Evolutionary conservation across 805 yeast species (phyloP), one percentile per base, ranked within the genome.

Genomic region (Wickerhamomyces strasburgensis): DNA sequence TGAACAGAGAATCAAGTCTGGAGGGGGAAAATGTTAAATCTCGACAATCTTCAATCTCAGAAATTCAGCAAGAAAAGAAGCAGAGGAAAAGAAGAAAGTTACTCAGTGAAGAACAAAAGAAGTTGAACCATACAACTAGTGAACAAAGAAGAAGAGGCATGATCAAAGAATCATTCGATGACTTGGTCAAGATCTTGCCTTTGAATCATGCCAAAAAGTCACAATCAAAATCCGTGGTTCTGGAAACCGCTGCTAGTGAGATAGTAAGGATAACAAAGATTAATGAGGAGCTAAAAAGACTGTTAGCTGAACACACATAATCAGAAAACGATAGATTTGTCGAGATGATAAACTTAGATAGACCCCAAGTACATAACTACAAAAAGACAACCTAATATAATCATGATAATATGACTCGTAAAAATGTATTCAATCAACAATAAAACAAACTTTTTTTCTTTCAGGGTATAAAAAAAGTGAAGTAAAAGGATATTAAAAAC

Each of bases 41-140:
- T n/a, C n/a, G n/a, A n/a, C n/a, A n/a, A n/a, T n/a, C n/a, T n/a
- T n/a, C n/a, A n/a, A n/a, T n/a, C n/a, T n/a, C n/a, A n/a, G n/a
- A n/a, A n/a, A n/a, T n/a, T n/a, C n/a, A n/a, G n/a, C n/a, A 26
- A 27, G 23, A n/a, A n/a, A 46, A 42, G 19, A 38, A 34, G 19
- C 27, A 31, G 7, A 31, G 43, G 13, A 53, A 51, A 30, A 49
- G 41, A 17, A 33, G 51, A 14, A 49, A 45, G 19, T 26, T 46
- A 2, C 37, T 55, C 1, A 41, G 54, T 1, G 57, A 52, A 13
- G 56, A 52, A 8, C 48, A 55, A 28, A 55, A 55, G 37, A 53
- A 53, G 28, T 15, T 29, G 6, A 54, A 52, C 24, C 59, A 55
- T 25, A 49, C 43, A 1, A 43, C 51, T 8, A 52, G 57, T 42